phyloP scores from a whole-genome alignment of 1,284 basidiomycete species.

The Leccinum laetum region DNA sequence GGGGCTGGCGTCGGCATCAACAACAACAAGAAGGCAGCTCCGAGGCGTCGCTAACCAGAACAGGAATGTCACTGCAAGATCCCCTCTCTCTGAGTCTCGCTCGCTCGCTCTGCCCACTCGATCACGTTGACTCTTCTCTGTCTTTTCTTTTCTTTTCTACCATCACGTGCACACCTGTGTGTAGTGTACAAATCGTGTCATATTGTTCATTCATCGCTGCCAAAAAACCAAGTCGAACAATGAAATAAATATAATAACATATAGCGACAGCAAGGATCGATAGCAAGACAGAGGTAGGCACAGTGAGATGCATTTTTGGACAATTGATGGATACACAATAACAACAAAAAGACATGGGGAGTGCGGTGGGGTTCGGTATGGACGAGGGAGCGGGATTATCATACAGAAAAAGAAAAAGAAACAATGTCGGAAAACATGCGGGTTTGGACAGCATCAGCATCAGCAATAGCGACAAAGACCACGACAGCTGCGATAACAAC shows the following conservation, averaged over 20 bases:
- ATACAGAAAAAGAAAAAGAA: background rate
- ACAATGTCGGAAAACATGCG: background rate
- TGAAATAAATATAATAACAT: background rate
- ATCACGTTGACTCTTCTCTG: background rate
- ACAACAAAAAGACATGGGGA: background rate
- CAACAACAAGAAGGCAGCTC: slow-evolving; percentile 21
- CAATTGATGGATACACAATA: background rate
- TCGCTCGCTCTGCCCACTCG: background rate
- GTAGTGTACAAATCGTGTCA: background rate
- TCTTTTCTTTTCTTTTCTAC: background rate
- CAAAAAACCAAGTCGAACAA: background rate
- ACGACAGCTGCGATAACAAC: background rate
- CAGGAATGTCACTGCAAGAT: background rate
- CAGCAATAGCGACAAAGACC: background rate
- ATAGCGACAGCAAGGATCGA: background rate
- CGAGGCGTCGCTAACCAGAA: slow-evolving; percentile 24
- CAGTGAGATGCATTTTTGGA: background rate
- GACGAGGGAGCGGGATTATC: background rate
- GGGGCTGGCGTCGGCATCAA: background rate
- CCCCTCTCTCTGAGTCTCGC: too few species aligned
- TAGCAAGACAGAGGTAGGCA: background rate
- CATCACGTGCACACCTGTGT: background rate
- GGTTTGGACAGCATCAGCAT: background rate
- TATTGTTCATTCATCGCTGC: background rate
- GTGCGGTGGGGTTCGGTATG: background rate